Evolutionary conservation across 331 rosid species (phyloP).

Genomic region (Rosa hybrid): DNA sequence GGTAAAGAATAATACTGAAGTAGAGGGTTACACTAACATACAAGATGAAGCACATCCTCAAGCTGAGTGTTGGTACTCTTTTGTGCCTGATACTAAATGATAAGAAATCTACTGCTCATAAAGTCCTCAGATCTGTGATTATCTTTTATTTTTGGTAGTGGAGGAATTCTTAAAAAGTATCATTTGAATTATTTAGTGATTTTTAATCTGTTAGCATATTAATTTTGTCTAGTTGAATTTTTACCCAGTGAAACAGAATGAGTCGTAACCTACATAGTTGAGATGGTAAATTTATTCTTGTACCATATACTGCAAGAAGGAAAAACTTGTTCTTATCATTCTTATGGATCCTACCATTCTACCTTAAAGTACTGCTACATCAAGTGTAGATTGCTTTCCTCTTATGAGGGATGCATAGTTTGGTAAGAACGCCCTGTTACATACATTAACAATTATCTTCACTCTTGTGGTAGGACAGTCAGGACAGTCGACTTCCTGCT

Average conservation of each 20-base stretch:
- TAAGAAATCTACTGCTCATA: not conserved
- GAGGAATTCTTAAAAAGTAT: not conserved
- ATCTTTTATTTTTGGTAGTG: not conserved
- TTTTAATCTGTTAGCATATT: not conserved
- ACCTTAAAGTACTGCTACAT: not conserved
- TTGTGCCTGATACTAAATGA: not conserved
- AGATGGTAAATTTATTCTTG: not conserved
- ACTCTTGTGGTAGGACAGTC: conserved; percentile 66
- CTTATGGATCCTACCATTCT: not conserved
- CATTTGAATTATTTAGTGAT: not conserved
- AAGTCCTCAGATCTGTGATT: not conserved
- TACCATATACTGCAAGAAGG: not conserved
- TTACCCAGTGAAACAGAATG: not conserved
- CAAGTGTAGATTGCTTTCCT: not conserved
- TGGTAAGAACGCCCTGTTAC: not conserved
- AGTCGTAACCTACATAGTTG: not conserved
- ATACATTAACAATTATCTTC: conserved; percentile 31
- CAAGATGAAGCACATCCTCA: not conserved
- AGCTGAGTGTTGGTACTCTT: not conserved
- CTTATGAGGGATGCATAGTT: not conserved
- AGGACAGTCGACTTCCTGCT: conserved; percentile 94
- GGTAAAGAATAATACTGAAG: not conserved
- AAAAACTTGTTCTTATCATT: not conserved
- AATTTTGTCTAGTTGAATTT: not conserved
- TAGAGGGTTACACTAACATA: not conserved